Evolutionary conservation across 805 yeast genomes (phyloP).

Genomic region (Barnettozyma salicaria): DNA sequence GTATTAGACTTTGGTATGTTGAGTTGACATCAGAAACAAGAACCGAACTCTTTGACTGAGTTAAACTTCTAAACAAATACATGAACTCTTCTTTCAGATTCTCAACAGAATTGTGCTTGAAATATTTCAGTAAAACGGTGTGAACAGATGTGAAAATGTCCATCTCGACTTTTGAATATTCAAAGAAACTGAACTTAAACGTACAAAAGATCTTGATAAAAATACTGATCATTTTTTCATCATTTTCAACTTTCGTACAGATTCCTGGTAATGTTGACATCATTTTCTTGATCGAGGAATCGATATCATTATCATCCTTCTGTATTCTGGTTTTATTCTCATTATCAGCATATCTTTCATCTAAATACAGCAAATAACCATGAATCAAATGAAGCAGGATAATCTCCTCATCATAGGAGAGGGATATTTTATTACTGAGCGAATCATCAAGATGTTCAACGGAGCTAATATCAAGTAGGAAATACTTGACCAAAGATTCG

Average conservation of each 20-base stretch:
- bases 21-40: constrained; percentile 11
- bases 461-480: constrained; percentile 40
- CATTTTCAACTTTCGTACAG: constrained; percentile 14
- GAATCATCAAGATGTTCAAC: constrained; percentile 26
- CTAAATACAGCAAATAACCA: constrained; percentile 30
- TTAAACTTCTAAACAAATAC: constrained; percentile 8
- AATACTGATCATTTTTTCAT: constrained; percentile 12
- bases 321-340: constrained; percentile 9
- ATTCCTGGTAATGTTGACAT: constrained; percentile 10
- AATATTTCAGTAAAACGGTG: constrained; percentile 12
- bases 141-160: constrained; percentile 11
- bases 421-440: constrained; percentile 29
- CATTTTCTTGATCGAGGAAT: constrained; percentile 14
- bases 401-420: constrained; percentile 24
- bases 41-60: constrained; percentile 3
- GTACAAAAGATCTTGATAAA: constrained; percentile 15
- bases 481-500: constrained; percentile 36
- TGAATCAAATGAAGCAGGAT: constrained; percentile 34
- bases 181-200: constrained; percentile 20
- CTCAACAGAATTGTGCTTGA: constrained; percentile 18
- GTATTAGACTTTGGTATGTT: constrained; percentile 8
- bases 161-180: constrained; percentile 15
- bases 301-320: constrained; percentile 9
- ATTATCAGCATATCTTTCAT: constrained; percentile 6
- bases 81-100: constrained; percentile 13